phyloP scores from a whole-genome alignment of 164 flowering plant genomes.

The Sedum album region DNA sequence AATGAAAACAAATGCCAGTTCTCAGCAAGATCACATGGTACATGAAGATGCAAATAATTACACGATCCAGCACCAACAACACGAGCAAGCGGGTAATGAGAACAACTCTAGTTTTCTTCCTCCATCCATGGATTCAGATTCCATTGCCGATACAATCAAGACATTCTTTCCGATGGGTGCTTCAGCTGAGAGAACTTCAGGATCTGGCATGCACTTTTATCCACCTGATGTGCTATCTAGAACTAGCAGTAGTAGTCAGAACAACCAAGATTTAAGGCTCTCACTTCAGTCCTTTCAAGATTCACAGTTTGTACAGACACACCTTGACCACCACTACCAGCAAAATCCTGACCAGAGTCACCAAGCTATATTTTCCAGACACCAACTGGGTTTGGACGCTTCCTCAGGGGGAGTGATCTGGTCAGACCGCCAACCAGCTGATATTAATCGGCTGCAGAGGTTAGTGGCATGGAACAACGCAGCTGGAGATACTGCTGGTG shows the following conservation, averaged over 20 bases:
- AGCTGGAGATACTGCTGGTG: slow-evolving; percentile 7
- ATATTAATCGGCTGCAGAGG: background rate
- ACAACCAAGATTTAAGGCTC: slow-evolving; percentile 19
- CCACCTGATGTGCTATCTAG: slow-evolving; percentile 38
- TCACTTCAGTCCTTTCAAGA: slow-evolving; percentile 57
- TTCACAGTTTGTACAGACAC: slow-evolving; percentile 29
- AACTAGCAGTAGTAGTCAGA: slow-evolving; percentile 25
- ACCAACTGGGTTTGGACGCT: slow-evolving; percentile 34
- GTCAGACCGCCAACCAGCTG: background rate
- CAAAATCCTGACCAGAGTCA: slow-evolving; percentile 13
- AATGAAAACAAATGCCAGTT: background rate
- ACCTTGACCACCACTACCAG: slow-evolving; percentile 29
- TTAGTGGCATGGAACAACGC: background rate
- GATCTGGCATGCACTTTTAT: slow-evolving; percentile 21
- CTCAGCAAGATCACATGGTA: background rate
- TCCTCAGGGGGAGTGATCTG: slow-evolving; percentile 18
- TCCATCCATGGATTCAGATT: slow-evolving; percentile 59
- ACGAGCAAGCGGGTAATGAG: slow-evolving; percentile 10
- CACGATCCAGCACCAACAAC: slow-evolving; percentile 9
- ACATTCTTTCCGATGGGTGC: slow-evolving; percentile 19
- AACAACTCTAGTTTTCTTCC: slow-evolving; percentile 36
- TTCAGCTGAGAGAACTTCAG: slow-evolving; percentile 17
- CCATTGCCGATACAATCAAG: slow-evolving; percentile 79
- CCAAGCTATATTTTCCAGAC: slow-evolving; percentile 19
- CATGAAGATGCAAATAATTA: background rate